phyloP scores from a whole-genome alignment of 73 alveolate genomes.

The Symbiodinium natans region DNA sequence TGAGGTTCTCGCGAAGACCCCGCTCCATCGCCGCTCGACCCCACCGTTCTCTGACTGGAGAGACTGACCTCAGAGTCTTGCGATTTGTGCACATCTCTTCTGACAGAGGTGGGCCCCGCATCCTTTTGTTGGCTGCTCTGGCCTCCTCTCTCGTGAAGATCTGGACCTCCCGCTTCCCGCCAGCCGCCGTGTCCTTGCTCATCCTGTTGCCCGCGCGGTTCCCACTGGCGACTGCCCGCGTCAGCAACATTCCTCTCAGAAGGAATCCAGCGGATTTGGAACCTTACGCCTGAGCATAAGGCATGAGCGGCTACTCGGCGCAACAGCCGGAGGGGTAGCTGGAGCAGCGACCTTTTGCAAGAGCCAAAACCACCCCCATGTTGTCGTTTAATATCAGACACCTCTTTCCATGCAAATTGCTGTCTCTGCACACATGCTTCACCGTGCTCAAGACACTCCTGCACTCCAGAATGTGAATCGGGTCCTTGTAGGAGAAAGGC shows the following conservation, averaged over 20 bases:
- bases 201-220: background rate
- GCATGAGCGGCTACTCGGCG: background rate
- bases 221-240: slow-evolving; percentile 26
- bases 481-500: background rate
- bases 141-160: background rate
- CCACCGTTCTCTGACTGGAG: background rate
- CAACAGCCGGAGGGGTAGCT: background rate
- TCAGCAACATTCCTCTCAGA: background rate
- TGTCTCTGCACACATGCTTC: background rate
- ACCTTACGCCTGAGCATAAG: background rate
- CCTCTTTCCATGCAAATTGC: background rate
- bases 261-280: background rate
- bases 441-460: background rate
- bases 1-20: background rate
- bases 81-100: background rate
- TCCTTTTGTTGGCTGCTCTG: background rate
- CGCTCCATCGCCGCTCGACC: background rate
- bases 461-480: background rate
- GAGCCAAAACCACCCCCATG: background rate
- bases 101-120: background rate
- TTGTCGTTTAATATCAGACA: background rate
- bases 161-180: background rate
- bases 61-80: background rate
- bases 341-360: background rate
- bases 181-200: background rate